Evolutionary conservation across 805 yeast genomes (phyloP).

Genomic region (Nadsonia fulvescens): DNA sequence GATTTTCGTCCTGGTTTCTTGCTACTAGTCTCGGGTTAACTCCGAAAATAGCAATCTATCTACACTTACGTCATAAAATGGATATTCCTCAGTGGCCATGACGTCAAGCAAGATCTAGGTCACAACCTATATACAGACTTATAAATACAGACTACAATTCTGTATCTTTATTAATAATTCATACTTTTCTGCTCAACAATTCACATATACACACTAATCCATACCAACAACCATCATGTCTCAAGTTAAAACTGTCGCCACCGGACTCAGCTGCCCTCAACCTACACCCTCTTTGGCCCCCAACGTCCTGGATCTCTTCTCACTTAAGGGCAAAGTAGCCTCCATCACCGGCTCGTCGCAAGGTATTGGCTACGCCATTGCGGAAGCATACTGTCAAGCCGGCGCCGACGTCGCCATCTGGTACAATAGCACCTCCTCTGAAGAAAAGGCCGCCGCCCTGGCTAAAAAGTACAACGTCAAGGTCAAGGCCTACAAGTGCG

Average conservation of each 20-base stretch:
- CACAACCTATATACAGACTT: too few species aligned
- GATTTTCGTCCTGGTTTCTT: too few species aligned
- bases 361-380: constrained; percentile 71
- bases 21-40: too few species aligned
- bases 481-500: constrained; percentile 47
- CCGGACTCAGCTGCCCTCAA: constrained; percentile 28
- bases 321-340: constrained; percentile 67
- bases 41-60: too few species aligned
- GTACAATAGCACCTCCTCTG: constrained; percentile 47
- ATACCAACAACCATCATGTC: constrained; percentile 12
- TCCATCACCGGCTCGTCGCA: constrained; percentile 72
- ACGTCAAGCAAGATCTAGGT: too few species aligned
- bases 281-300: constrained; percentile 33
- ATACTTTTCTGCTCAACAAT: too few species aligned
- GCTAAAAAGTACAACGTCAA: constrained; percentile 40
- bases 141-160: too few species aligned
- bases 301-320: constrained; percentile 48
- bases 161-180: too few species aligned
- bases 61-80: too few species aligned
- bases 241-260: constrained; percentile 14
- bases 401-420: constrained; percentile 70
- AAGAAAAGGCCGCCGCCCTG: constrained; percentile 38
- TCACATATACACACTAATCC: too few species aligned
- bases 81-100: too few species aligned
- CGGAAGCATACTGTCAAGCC: constrained; percentile 70